Base-by-base conservation (phyloP, 441 rosid genomes). In the Geranium incanum region DNA sequence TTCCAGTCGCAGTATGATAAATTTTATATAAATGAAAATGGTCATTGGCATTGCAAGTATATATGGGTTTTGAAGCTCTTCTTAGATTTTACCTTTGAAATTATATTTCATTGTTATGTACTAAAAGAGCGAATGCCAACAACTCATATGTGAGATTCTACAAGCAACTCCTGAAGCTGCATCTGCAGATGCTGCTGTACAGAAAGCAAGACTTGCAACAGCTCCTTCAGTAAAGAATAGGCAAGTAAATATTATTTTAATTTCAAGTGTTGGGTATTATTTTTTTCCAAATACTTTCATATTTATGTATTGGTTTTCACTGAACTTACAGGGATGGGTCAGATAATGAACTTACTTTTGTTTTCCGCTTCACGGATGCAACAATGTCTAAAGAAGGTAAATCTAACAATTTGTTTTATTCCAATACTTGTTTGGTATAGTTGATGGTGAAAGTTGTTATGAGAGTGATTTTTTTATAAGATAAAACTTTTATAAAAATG, bases 81-180 rank as follows among this genome's bases (percentile, higher is more conserved):
- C 15, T 28, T 28, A 28, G 6, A 4, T 52, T 52, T 52, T 13
- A 52, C 15, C 59, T 52, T 52, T 12, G 33, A 28, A 28, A 28
- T 28, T 28, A 18, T 18, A 70, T 75, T 73, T 50, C 70, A 76
- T 70, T 73, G 74, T 68, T 43, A 21, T 36, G 79, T 71, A 81
- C 72, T 57, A 62, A 67, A 78, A 95, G 99, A 95, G 99, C 82
- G 99, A 95, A 84, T 92, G 98, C 83, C 99, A 95, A 83, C 99
- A 95, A 87, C 96, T 95, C 73, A 92, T 95, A 74, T 92, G 99
- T 78, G 99, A 95, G 82, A 87, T 95, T 84, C 81, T 95, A 75
- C 86, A 97, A 84, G 97, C 99, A 78, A 95, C 98, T 71, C 99
- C 98, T 57, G 97, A 95, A 85, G 96, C 99, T 82, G 88, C 99